A percentile compares a stretch with the other conserved stretches of the same genome.
These are phyloP conservation scores for Pseudogymnoascus sp. DNA, from an alignment of 2,329 filamentous ascomycete species.

Conservation along the genomic window DNA sequence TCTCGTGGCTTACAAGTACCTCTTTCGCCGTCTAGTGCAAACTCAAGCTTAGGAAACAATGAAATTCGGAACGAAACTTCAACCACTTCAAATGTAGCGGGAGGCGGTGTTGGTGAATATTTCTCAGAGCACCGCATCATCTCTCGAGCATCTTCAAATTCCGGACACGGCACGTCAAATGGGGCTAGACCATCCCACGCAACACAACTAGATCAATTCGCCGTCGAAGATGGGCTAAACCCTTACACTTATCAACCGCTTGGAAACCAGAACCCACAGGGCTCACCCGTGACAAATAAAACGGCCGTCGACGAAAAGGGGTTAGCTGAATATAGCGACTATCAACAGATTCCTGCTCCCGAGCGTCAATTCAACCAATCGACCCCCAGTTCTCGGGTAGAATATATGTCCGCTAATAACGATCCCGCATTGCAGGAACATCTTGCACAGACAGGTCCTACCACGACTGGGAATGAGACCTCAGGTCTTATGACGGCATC, in stretches of 20 bases:
- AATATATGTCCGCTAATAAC: not conserved
- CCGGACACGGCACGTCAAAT: conserved; percentile 37
- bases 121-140: conserved; percentile 16
- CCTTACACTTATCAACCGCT: conserved; percentile 39
- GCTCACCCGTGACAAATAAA: not conserved
- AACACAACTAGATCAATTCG: conserved; percentile 41
- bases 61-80: conserved; percentile 42
- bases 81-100: conserved; percentile 36
- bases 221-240: conserved; percentile 47
- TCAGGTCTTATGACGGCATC: not conserved
- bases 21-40: conserved; percentile 72
- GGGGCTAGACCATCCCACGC: conserved; percentile 40
- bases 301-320: not conserved
- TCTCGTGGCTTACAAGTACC: conserved; percentile 71
- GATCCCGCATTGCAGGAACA: not conserved
- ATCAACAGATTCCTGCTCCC: not conserved
- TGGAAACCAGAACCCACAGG: not conserved
- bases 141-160: conserved; percentile 12
- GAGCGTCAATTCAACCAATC: not conserved
- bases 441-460: not conserved
- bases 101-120: conserved; percentile 17
- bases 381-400: not conserved
- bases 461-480: not conserved
- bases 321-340: not conserved
- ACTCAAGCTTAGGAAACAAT: conserved; percentile 48